Evolutionary conservation across 2,329 filamentous ascomycete genomes (phyloP), one percentile per base, ranked within the genome.

Genomic region (Fusarium pseudoanthophilum): DNA sequence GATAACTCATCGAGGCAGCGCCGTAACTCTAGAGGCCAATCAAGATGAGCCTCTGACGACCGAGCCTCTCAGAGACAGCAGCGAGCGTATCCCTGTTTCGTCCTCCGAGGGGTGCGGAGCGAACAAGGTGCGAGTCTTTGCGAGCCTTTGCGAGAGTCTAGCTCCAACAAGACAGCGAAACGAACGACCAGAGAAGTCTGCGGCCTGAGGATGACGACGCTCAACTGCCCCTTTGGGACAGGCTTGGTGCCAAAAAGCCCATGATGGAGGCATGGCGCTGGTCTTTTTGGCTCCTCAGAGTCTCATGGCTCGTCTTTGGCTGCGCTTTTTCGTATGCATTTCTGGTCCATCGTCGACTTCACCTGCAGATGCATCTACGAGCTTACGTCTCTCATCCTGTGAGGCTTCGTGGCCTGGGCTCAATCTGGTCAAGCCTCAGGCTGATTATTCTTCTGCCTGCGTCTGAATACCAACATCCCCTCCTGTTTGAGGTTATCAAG

Each of bases 161-260:
- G 62, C 59, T 56, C 36, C 39, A 42, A 62, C 30, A 56, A 55
- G 42, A 64, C 42, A 63, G 64, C 64, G 49, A 69, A 68, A 68
- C 48, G 65, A 68, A 69, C 64, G 48, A 67, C 42, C 37, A 53
- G 59, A 64, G 34, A 59, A 16, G 67, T 55, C 75, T 78, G 76
- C 76, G 75, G 77, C 75, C 75, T 78, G 68, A 73, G 77, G 77
- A 78, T 79, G 78, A 79, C 78, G 78, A 79, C 78, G 78, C 78
- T 74, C 67, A 69, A 67, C 69, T 74, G 58, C 76, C 75, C 63
- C 45, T 77, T 78, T 75, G 59, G 72, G 76, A 61, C 67, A 69
- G 45, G 57, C 40, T 71, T 49, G 49, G 60, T 64, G 48, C 67
- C 71, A 66, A 48, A 69, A 62, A 64, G 63, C 69, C 69, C 67